Evolutionary conservation across 768 basidiomycete species (phyloP).

Genomic region (Leccinellum rugosiceps): DNA sequence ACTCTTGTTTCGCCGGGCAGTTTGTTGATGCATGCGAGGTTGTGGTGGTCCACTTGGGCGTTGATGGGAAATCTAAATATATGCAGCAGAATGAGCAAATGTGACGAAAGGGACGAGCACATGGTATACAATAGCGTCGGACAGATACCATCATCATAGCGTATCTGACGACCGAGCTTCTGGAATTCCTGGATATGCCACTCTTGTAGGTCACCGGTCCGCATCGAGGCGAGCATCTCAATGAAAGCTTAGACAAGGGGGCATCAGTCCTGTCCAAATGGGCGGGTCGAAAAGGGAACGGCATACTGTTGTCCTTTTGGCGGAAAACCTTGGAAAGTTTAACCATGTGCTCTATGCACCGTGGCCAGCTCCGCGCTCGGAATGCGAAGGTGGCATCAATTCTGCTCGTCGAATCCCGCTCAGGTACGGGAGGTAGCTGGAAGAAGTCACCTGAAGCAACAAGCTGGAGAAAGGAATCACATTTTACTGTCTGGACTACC

Average conservation of each 20-base stretch:
- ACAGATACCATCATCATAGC: conserved; percentile 76
- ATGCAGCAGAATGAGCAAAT: neutral
- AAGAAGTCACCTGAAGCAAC: conserved; percentile 79
- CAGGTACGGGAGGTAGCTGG: conserved; percentile 71
- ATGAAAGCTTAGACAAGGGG: conserved; percentile 67
- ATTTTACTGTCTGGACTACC: neutral
- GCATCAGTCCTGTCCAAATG: neutral
- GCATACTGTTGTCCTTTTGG: conserved; percentile 57
- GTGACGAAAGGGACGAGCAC: neutral
- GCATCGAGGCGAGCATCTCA: conserved; percentile 97
- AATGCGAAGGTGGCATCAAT: conserved; percentile 62
- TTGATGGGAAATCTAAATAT: conserved; percentile 28
- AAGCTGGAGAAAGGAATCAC: conserved; percentile 41
- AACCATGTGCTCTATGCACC: conserved; percentile 46
- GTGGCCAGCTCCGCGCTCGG: conserved; percentile 58
- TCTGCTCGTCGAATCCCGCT: conserved; percentile 44
- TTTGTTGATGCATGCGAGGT: conserved; percentile 17
- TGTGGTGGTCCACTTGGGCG: conserved; percentile 24
- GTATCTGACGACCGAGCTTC: conserved; percentile 57
- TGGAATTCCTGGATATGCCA: conserved; percentile 70
- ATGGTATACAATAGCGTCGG: conserved; percentile 82
- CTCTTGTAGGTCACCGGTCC: conserved; percentile 70
- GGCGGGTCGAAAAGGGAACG: neutral
- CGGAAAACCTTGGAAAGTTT: conserved; percentile 66
- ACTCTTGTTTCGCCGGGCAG: conserved; percentile 27